phyloP scores from a whole-genome alignment of 495 filamentous ascomycete species.

The Xylaria venustula region DNA sequence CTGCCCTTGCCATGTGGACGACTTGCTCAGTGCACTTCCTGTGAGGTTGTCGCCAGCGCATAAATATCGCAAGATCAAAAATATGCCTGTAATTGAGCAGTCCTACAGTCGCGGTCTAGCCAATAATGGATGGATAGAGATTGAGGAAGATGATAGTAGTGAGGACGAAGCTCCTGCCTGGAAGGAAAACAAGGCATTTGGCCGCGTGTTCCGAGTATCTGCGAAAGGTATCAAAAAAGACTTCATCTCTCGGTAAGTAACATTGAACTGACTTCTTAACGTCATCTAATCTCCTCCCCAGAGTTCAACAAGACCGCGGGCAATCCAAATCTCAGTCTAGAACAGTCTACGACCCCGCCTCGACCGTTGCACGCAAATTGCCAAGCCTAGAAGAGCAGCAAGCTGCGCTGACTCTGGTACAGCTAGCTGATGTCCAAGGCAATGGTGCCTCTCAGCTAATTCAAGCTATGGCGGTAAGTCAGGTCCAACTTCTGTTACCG shows the following conservation, averaged over 20 bases:
- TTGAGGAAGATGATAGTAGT: conserved; percentile 58
- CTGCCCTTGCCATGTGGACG: conserved; percentile 82
- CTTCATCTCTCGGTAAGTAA: conserved; percentile 59
- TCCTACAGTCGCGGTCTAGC: conserved; percentile 56
- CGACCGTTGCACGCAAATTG: conserved; percentile 13
- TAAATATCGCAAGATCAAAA: conserved; percentile 53
- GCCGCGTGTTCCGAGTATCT: conserved; percentile 64
- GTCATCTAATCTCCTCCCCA: conserved; percentile 16
- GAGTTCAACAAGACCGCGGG: conserved; percentile 36
- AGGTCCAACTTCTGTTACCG: background rate
- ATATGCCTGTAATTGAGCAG: conserved; percentile 41
- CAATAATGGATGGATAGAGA: conserved; percentile 79
- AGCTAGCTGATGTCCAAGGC: conserved; percentile 35
- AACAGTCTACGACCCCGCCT: conserved; percentile 15
- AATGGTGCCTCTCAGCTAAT: conserved; percentile 36
- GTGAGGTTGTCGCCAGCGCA: conserved; percentile 46
- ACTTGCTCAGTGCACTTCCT: conserved; percentile 43
- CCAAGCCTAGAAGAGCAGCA: conserved; percentile 45
- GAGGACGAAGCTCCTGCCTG: conserved; percentile 54
- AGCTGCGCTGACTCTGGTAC: conserved; percentile 55
- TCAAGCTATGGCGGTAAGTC: conserved; percentile 45
- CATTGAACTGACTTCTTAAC: background rate
- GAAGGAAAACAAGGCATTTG: conserved; percentile 47
- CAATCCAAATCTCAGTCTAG: background rate
- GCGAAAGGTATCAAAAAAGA: conserved; percentile 75